Evolutionary conservation across 306 rosid species (phyloP).

Genomic region (Lupinus albus): DNA sequence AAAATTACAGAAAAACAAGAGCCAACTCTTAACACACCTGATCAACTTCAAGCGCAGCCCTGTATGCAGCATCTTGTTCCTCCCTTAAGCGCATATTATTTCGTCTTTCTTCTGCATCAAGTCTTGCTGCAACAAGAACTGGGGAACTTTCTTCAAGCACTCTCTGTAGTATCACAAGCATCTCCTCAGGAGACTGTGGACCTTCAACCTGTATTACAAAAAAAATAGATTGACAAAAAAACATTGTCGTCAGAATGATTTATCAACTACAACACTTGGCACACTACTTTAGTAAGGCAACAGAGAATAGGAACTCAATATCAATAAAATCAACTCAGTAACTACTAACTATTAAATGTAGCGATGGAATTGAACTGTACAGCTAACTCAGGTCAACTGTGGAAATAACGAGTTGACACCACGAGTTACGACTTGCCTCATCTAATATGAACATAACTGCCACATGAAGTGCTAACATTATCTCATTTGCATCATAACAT

Average conservation of each 20-base stretch:
- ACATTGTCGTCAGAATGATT: slow-evolving; percentile 28
- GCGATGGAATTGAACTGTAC: too few species aligned
- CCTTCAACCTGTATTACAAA: slow-evolving; percentile 75
- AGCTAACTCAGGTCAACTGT: too few species aligned
- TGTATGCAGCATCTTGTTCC: slow-evolving; percentile 99
- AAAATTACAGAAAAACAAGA: slow-evolving; percentile 6
- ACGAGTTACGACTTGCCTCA: too few species aligned
- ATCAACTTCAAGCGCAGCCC: slow-evolving; percentile 99
- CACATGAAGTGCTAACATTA: too few species aligned
- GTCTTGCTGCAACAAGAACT: slow-evolving; percentile 79
- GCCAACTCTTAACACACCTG: slow-evolving; percentile 60
- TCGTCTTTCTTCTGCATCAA: slow-evolving; percentile 90
- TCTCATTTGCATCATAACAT: too few species aligned
- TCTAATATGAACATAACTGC: too few species aligned
- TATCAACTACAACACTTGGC: slow-evolving; percentile 24
- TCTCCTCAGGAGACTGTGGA: slow-evolving; percentile 83
- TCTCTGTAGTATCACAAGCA: slow-evolving; percentile 73
- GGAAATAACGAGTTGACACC: too few species aligned
- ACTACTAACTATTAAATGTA: too few species aligned
- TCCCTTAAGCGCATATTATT: slow-evolving; percentile 80
- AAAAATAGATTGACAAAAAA: slow-evolving; percentile 28
- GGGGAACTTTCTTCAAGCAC: slow-evolving; percentile 92
- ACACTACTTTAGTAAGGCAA: slow-evolving; percentile 22
- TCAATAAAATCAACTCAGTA: too few species aligned
- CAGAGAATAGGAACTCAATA: slow-evolving; percentile 2